phyloP scores from a whole-genome alignment of 305 asterid species.

The Fraxinus paxiana region DNA sequence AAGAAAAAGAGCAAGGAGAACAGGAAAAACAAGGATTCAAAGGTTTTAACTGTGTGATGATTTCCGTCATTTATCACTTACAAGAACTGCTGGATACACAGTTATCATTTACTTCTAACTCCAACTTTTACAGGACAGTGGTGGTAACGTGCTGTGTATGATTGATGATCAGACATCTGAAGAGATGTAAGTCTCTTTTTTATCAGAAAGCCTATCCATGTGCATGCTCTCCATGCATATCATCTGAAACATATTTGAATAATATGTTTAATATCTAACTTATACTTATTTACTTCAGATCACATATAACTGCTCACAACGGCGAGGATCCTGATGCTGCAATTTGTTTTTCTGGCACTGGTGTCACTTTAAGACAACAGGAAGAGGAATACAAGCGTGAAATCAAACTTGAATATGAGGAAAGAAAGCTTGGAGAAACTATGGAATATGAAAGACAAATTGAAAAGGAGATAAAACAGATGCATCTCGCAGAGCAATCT shows the following conservation, averaged over 20 bases:
- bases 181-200: conserved; percentile 49
- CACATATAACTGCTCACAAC: conserved; percentile 39
- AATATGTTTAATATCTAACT: not conserved
- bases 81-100: conserved; percentile 22
- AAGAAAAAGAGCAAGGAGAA: conserved; percentile 71
- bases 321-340: conserved; percentile 40
- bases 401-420: conserved; percentile 91
- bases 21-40: conserved; percentile 64
- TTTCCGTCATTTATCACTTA: conserved; percentile 13
- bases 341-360: conserved; percentile 36
- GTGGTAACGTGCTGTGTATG: conserved; percentile 40
- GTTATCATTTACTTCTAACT: conserved; percentile 20
- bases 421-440: conserved; percentile 95
- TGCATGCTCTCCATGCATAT: conserved; percentile 14
- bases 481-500: conserved; percentile 73
- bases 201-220: conserved; percentile 11
- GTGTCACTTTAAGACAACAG: conserved; percentile 43
- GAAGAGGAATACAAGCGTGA: conserved; percentile 64
- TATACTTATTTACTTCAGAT: conserved; percentile 39
- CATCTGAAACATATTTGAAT: conserved; percentile 1
- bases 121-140: conserved; percentile 48
- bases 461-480: conserved; percentile 89
- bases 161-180: conserved; percentile 43
- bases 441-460: conserved; percentile 85
- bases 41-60: conserved; percentile 47